phyloP scores from a whole-genome alignment of 2,329 filamentous ascomycete genomes.

The Fusarium transvaalense region DNA sequence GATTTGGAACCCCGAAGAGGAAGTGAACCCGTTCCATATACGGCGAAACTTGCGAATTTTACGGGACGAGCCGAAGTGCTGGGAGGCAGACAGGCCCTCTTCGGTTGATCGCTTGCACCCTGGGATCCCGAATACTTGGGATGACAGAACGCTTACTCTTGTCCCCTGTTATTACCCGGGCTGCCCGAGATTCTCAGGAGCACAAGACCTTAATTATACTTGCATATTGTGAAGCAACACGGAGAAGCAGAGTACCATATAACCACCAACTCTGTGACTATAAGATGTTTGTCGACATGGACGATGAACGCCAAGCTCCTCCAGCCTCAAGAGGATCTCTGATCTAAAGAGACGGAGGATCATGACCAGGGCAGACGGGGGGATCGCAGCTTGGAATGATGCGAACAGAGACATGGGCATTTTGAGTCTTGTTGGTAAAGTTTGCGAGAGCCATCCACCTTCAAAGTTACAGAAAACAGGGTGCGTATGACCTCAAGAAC shows the following conservation, averaged over 20 bases:
- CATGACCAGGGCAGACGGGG: slow-evolving; percentile 27
- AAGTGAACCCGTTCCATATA: slow-evolving; percentile 32
- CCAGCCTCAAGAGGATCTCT: slow-evolving; percentile 12
- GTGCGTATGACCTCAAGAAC: slow-evolving; percentile 34
- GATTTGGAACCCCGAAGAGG: slow-evolving; percentile 17
- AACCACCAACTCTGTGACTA: not conserved
- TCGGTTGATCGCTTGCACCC: slow-evolving; percentile 36
- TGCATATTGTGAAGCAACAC: slow-evolving; percentile 12
- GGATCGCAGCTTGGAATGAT: slow-evolving; percentile 35
- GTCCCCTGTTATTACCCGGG: slow-evolving; percentile 31
- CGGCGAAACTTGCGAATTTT: slow-evolving; percentile 46
- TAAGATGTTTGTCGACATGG: slow-evolving; percentile 14
- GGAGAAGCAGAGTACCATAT: not conserved
- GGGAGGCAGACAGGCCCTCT: slow-evolving; percentile 31
- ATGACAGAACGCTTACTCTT: slow-evolving; percentile 31
- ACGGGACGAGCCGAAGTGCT: slow-evolving; percentile 48
- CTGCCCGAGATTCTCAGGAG: slow-evolving; percentile 24
- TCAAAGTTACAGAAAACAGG: slow-evolving; percentile 32
- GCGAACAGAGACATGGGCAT: slow-evolving; percentile 44
- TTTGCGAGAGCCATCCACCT: slow-evolving; percentile 27
- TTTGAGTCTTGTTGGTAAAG: slow-evolving; percentile 31
- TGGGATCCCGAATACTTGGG: slow-evolving; percentile 37
- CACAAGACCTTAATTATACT: slow-evolving; percentile 7
- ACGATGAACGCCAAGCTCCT: slow-evolving; percentile 2
- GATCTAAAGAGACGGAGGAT: slow-evolving; percentile 38